These are phyloP conservation scores for Wickerhamomyces xylosicus DNA, from an alignment of 805 yeast genomes.

Conservation along the genomic window DNA sequence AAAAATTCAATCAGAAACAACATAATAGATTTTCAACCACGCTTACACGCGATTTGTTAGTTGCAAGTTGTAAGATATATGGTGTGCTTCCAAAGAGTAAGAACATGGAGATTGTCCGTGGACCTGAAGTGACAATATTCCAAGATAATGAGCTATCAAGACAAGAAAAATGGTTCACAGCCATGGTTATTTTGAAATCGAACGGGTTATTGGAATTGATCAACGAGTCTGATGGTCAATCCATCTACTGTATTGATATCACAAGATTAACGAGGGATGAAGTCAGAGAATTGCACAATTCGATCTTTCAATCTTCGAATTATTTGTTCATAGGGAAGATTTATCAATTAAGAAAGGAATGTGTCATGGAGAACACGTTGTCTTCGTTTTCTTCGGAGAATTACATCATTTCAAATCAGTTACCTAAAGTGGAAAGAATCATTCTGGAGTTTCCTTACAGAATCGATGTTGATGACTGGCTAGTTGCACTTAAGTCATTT, in stretches of 20 bases:
- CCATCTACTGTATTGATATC: conserved; percentile 49
- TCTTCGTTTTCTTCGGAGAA: conserved; percentile 7
- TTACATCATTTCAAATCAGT: conserved; percentile 18
- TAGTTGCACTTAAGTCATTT: conserved; percentile 55
- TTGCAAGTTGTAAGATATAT: conserved; percentile 54
- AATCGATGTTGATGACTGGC: conserved; percentile 71
- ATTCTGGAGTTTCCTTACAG: conserved; percentile 54
- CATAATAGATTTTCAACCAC: conserved; percentile 10
- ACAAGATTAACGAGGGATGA: conserved; percentile 45
- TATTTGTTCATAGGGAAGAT: conserved; percentile 49
- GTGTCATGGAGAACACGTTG: conserved; percentile 1
- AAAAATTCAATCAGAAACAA: conserved; percentile 13
- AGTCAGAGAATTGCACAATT: conserved; percentile 51
- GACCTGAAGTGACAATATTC: conserved; percentile 11
- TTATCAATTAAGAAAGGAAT: conserved; percentile 35
- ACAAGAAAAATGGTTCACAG: conserved; percentile 58
- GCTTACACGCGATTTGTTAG: conserved; percentile 34
- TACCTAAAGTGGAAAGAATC: conserved; percentile 24
- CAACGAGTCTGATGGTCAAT: conserved; percentile 53
- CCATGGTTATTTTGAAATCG: conserved; percentile 60
- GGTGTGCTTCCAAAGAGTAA: conserved; percentile 31
- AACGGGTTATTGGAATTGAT: conserved; percentile 53
- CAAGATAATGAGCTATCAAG: conserved; percentile 3
- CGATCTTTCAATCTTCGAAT: conserved; percentile 50
- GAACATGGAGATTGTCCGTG: conserved; percentile 9